Evolutionary conservation across 116 monocot genomes (phyloP).

Genomic region (Thalassia testudinum): DNA sequence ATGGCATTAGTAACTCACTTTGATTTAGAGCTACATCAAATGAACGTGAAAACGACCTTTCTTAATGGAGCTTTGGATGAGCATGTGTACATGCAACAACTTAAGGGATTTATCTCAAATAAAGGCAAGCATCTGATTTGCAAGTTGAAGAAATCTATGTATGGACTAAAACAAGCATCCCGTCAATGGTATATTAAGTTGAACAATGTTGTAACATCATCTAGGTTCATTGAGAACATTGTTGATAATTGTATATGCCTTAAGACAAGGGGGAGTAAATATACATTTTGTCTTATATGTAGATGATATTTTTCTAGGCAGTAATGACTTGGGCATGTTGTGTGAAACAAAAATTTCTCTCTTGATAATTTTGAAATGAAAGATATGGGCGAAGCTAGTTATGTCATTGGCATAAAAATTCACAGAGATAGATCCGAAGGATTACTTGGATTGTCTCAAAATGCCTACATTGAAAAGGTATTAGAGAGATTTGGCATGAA

Average conservation of each 20-base stretch:
- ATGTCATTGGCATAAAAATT: slow-evolving; percentile 6
- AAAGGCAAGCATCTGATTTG: slow-evolving; percentile 2
- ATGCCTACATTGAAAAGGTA: background rate
- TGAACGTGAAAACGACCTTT: slow-evolving; percentile 7
- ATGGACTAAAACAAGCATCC: slow-evolving; percentile 2
- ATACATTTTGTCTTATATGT: slow-evolving; percentile 1
- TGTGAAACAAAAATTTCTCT: background rate
- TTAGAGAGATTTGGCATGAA: slow-evolving; percentile 5
- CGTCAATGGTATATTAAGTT: slow-evolving; percentile 2
- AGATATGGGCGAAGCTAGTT: background rate
- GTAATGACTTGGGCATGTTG: background rate
- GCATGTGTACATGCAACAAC: slow-evolving; percentile 5
- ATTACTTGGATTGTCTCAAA: background rate
- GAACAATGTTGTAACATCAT: background rate
- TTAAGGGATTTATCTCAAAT: slow-evolving; percentile 2
- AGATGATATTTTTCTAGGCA: slow-evolving; percentile 1
- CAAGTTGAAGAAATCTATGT: slow-evolving; percentile 3
- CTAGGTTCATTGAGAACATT: slow-evolving; percentile 2
- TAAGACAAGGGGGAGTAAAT: background rate
- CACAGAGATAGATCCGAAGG: slow-evolving; percentile 1
- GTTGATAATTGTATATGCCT: slow-evolving; percentile 6
- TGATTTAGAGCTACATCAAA: slow-evolving; percentile 9
- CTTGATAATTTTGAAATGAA: background rate
- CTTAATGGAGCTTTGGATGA: slow-evolving; percentile 5
- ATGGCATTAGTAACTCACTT: slow-evolving; percentile 1